phyloP scores from a whole-genome alignment of 352 stramenopile species.

The Blastocystis sp. region DNA sequence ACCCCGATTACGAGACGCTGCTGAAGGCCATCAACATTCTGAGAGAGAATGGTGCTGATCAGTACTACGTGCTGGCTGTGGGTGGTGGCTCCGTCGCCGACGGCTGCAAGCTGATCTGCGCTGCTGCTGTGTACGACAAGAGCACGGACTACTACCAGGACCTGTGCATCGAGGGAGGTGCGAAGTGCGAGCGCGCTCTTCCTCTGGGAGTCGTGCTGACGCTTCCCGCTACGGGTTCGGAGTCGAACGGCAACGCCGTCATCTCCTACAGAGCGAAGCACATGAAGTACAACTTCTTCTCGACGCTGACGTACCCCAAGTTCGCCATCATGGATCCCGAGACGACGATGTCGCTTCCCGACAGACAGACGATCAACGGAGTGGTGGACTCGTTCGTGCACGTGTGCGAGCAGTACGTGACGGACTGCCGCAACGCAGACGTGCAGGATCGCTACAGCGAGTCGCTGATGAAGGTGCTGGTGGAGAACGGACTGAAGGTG shows the following conservation, averaged over 20 bases:
- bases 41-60: conserved; percentile 47
- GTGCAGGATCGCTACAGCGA: conserved; percentile 49
- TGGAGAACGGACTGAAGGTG: conserved; percentile 50
- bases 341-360: conserved; percentile 46
- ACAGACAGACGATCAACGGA: conserved; percentile 44
- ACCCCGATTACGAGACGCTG: conserved; percentile 54
- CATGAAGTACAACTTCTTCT: conserved; percentile 28
- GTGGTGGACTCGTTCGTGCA: conserved; percentile 54
- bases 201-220: conserved; percentile 49
- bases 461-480: conserved; percentile 43
- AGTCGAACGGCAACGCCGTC: conserved; percentile 52
- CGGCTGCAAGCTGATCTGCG: conserved; percentile 52
- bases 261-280: conserved; percentile 57
- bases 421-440: conserved; percentile 45
- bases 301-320: conserved; percentile 18
- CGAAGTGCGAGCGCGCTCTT: neutral
- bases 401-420: conserved; percentile 56
- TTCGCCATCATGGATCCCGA: conserved; percentile 52
- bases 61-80: conserved; percentile 47
- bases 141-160: conserved; percentile 39
- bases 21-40: conserved; percentile 44
- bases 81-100: conserved; percentile 53
- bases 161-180: conserved; percentile 6
- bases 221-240: conserved; percentile 47
- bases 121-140: conserved; percentile 51